Evolutionary conservation across 495 filamentous ascomycete species (phyloP), one percentile per base, ranked within the genome.

Genomic region (Aspergillus conjunctus): DNA sequence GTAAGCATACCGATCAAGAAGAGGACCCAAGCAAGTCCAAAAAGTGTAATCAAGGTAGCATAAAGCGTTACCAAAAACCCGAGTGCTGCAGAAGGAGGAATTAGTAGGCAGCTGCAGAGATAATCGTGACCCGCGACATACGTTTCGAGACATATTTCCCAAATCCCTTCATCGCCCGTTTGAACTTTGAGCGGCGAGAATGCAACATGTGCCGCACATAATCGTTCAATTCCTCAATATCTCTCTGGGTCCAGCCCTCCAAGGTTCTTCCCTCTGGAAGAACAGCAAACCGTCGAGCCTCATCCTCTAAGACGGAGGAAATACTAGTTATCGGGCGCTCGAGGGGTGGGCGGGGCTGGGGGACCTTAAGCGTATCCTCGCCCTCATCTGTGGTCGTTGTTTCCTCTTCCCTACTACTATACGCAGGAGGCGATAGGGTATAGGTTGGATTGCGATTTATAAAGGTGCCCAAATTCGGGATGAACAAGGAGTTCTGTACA

Each of bases 171-270:
- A 91, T 84, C 4, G 81, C 70, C 12, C 88, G 85, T 71, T 88
- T 91, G 76, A 93, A 87, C 68, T 86, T 89, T 45, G 85, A 87
- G 14, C 88, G 79, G 37, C 83, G 81, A 14, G 90, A 93, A 71
- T 93, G 90, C 48, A 93, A 70, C 84, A 91, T 88, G 61, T 93
- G 90, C 39, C 90, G 78, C 21, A 93, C 90, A 69, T 91, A 86
- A 67, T 93, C 89, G 68, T 93, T 90, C 54, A 92, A 75, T 64
- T 89, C 83, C 52, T 80, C 79, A 65, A 87, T 85, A 54, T 93
- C 89, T 51, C 87, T 83, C 30, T 81, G 77, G 5, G 70, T 82
- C 90, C 89, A 93, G 17, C 85, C 88, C 31, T 87, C 79, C 1
- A 93, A 73, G 9, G 77, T 80, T 12, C 82, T 81, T 11, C 87